phyloP scores from a whole-genome alignment of 371 early-diverging fungal genomes.

The Mucor indicus region DNA sequence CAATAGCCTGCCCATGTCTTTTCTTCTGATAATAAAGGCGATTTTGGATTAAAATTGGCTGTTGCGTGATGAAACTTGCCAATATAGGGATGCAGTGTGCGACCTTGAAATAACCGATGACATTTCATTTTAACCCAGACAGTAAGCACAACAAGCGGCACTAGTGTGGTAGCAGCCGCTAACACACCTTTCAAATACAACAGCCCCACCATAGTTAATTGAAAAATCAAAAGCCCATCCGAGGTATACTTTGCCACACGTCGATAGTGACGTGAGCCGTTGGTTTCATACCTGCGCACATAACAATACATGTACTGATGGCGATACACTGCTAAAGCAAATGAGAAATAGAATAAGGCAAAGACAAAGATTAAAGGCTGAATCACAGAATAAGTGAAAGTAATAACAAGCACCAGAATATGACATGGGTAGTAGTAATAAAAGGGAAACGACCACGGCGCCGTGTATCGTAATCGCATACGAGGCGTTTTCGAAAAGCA shows the following conservation, averaged over 20 bases:
- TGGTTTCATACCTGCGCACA: constrained; percentile 79
- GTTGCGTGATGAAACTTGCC: too few relatives aligned
- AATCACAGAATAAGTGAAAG: constrained; percentile 84
- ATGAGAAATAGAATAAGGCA: constrained; percentile 70
- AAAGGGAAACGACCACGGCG: constrained; percentile 64
- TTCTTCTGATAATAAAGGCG: too few relatives aligned
- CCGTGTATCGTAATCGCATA: constrained; percentile 53
- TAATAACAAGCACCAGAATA: constrained; percentile 78
- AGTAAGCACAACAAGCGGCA: constrained; percentile 50
- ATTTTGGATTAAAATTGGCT: too few relatives aligned
- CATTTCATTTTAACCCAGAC: constrained; percentile 52
- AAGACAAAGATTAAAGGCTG: constrained; percentile 84
- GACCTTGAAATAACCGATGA: constrained; percentile 34
- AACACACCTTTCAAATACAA: constrained; percentile 61
- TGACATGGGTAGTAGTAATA: constrained; percentile 70
- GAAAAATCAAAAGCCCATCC: constrained; percentile 79
- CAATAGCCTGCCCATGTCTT: too few relatives aligned
- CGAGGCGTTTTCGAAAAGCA: constrained; percentile 69
- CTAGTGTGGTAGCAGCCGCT: constrained; percentile 35
- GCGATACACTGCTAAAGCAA: constrained; percentile 76
- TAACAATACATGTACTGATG: constrained; percentile 84
- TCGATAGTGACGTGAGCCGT: constrained; percentile 72
- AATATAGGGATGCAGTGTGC: constrained; percentile 38
- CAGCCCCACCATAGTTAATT: constrained; percentile 79
- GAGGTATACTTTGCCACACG: constrained; percentile 77